These are phyloP conservation scores for Phyllosticta citrichinensis DNA, from an alignment of 2,329 filamentous ascomycete species.

Conservation along the genomic window DNA sequence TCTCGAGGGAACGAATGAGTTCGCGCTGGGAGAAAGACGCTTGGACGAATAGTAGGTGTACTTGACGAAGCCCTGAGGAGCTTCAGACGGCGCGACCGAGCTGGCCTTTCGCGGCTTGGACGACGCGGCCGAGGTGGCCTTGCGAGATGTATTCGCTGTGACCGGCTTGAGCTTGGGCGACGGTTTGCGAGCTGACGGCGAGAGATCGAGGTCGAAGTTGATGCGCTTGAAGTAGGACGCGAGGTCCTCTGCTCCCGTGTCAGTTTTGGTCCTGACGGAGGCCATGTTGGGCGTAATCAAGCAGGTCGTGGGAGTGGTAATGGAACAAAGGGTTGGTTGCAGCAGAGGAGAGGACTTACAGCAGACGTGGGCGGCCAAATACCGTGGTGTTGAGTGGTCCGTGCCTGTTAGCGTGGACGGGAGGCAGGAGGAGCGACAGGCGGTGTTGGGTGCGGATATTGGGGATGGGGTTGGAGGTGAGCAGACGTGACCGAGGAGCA, in stretches of 20 bases:
- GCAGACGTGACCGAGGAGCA: too few relatives aligned
- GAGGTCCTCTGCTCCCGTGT: background rate
- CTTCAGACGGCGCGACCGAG: too few relatives aligned
- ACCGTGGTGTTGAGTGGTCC: too few relatives aligned
- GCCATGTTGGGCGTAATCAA: background rate
- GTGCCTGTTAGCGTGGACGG: too few relatives aligned
- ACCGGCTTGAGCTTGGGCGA: background rate
- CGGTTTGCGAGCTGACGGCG: background rate
- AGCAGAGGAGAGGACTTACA: background rate
- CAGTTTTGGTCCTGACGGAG: background rate
- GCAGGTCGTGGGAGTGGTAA: background rate
- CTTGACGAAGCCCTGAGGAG: too few relatives aligned
- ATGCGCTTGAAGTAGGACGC: conserved; percentile 1
- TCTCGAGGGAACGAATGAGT: too few relatives aligned
- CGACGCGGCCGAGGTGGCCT: background rate
- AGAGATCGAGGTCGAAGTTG: conserved; percentile 4
- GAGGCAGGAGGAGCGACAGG: too few relatives aligned
- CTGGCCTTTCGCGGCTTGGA: background rate
- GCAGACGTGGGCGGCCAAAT: background rate
- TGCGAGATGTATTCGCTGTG: background rate
- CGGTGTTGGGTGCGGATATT: too few relatives aligned
- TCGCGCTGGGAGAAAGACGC: too few relatives aligned
- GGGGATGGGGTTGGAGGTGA: too few relatives aligned
- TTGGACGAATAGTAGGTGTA: too few relatives aligned
- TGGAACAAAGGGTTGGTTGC: background rate